Base-by-base conservation (phyloP, 371 early-diverging fungal species). In the Apophysomyces sp. region DNA sequence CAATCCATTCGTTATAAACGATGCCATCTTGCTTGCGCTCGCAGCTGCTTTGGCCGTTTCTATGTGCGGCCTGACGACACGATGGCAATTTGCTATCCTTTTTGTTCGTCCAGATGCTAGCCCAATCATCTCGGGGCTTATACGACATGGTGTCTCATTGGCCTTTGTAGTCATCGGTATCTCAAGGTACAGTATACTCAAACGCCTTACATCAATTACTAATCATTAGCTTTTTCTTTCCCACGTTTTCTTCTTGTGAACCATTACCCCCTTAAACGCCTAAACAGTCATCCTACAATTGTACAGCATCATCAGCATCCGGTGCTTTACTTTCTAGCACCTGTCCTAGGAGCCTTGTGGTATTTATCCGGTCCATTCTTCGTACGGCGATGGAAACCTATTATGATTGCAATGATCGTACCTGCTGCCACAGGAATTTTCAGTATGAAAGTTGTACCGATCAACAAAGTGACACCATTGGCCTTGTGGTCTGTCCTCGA, bases 311-410 rank as follows among this genome's bases (percentile, higher is more conserved):
- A 41, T 41, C 41, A 41, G 18, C 41, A 59, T 51, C 36, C 58
- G n/a, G 52, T n/a, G 0, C 7, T 56, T 28, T 57, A 58, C 29
- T 40, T 66, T 52, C 16, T 55, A 11, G 57, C 63, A 1, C 39
- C 67, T 30, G 15, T 55, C 6, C 57, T 66, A 12, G 68, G 67
- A 30, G 34, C 28, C 9, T 28, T 70, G 3, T 74, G 71, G 66
- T 66, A 66, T 21, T 29, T 68, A 16, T 60, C 69, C 28, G 73
- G 77, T 13, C 62, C 76, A 27, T 86, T 74, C 63, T 69, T 85
- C 36, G 59, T 71, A 29, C 55, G 64, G 4, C 69, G 75, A 24
- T 63, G 69, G 29, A 52, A 49, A 13, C 52, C 61, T 3, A 57
- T 69, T 6, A 11, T 53, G 12, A n/a, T 63, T 2, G 26, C 65